Base-by-base conservation (phyloP, 495 filamentous ascomycete genomes). In the Penicillium longicatenatum region DNA sequence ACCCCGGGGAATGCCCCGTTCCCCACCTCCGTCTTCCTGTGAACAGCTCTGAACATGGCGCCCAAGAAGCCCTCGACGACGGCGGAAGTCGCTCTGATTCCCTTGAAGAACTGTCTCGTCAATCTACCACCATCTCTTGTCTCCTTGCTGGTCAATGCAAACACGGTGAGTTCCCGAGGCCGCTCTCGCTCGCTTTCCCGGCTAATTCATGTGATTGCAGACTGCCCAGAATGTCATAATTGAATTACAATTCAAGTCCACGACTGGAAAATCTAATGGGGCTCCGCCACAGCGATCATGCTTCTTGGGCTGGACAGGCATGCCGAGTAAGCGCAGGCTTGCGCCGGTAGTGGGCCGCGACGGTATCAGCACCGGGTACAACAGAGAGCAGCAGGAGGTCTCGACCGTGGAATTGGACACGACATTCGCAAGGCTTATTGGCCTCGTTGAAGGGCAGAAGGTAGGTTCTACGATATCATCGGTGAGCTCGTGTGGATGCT, bases 171-270 rank as follows among this genome's bases (percentile, higher is more conserved):
- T 69, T 29, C 39, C 17, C 35, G 43, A 57, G 21, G n/a, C 39
- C 42, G 12, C 24, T 19, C 49, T 43, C 45, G 43, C 33, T n/a
- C 14, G 14, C 37, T 43, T 60, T 33, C 33, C 21, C 17, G 17
- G 51, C 67, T 70, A 58, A 70, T 19, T 8, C 44, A 14, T 53
- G 50, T 52, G 50, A 52, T 52, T 46, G 17, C 66, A 95, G 88
- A 81, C 92, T 51, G 90, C 89, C 33, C 94, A 98, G 72, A 96
- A 97, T 89, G 90, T 97, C 61, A 82, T 98, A 57, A 88, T 98
- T 70, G 94, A 98, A 71, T 80, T 98, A 42, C 86, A 79, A 64
- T 90, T 85, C 67, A 82, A 82, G 51, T 71, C 78, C 16, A 54
- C 65, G n/a, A 58, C 66, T n/a, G 63, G 57, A 10, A 73, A 77